Evolutionary conservation across 495 filamentous ascomycete genomes (phyloP), one percentile per base, ranked within the genome.

Genomic region (Paragyromitra xinjiangensis): DNA sequence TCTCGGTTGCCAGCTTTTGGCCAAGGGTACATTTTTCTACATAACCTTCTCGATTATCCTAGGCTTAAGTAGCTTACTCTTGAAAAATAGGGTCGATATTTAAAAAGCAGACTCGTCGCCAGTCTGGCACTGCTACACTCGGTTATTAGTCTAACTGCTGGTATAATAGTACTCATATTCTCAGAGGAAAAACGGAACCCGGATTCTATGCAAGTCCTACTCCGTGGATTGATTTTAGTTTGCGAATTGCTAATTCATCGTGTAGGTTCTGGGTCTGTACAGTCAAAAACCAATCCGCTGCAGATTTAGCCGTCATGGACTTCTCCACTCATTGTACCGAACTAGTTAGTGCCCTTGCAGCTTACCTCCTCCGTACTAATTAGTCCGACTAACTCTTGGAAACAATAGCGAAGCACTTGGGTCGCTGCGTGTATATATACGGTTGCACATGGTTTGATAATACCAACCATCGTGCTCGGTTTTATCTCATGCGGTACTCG

Each of bases 401-500:
- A 45, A 70, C 14, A 5, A 58, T n/a, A 79, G 77, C 56, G 50
- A n/a, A 67, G 45, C 6, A 78, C 75, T 53, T 79, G 75, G 77
- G 26, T 68, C 34, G 58, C 75, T 6, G 77, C 75, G 29, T 79
- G 75, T 53, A 55, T 79, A 12, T 77, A 64, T 62, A 78, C 77
- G 26, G 48, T 67, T 8, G 77, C 77, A 7, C 77, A 79, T 44
- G 77, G 74, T 8, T 51, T 79, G 16, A 78, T 79, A 78, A 71
- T 78, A 78, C 75, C 75, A 42, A 79, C 77, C 22, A 79, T 79
- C 22, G 0, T 79, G 6, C 55, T 79, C 34, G 68, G 75, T 22
- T 78, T 53, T 42, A 72, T 63, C 51, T 62, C 68, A 14, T 56
- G 66, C 16, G 40, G 51, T 7, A 50, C 34, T 6, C 68, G 68